Conservation (phyloP, 129 eudicot species). For the carrot (Daucus carota) region DNA sequence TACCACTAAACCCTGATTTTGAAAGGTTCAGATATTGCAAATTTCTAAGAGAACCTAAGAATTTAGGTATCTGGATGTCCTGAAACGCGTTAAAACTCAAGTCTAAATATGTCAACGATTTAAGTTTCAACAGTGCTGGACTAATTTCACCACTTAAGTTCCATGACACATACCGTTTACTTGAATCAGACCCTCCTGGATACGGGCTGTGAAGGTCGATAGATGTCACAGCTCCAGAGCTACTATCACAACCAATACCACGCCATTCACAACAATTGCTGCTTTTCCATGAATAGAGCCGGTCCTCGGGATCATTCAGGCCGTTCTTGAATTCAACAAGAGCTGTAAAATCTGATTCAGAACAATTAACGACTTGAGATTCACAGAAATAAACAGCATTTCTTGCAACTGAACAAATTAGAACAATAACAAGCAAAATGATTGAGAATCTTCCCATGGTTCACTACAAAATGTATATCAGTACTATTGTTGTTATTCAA, state of each 20-base stretch:
- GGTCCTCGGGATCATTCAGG: conserved; percentile 29
- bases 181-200: conserved; percentile 1
- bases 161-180: conserved; percentile 21
- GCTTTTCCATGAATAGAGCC: conserved; percentile 41
- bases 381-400: conserved; percentile 1
- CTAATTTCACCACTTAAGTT: conserved; percentile 35
- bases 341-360: conserved; percentile 23
- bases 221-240: conserved; percentile 18
- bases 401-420: background rate
- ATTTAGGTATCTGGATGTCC: conserved; percentile 30
- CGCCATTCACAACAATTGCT: conserved; percentile 34
- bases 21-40: conserved; percentile 38
- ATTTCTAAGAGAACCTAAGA: conserved; percentile 32
- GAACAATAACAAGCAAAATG: background rate
- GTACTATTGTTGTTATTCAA: background rate
- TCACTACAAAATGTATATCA: background rate
- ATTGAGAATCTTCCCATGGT: background rate
- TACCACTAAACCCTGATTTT: conserved; percentile 35
- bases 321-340: conserved; percentile 29
- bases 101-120: conserved; percentile 29
- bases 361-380: conserved; percentile 13
- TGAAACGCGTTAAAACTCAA: conserved; percentile 38
- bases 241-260: conserved; percentile 28
- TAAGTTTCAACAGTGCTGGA: conserved; percentile 33
- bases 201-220: conserved; percentile 29